Percentiles rank a stretch among this genome's conserved stretches.
phyloP scores from a whole-genome alignment of 2,329 filamentous ascomycete species.

The Didymella segeticola region DNA sequence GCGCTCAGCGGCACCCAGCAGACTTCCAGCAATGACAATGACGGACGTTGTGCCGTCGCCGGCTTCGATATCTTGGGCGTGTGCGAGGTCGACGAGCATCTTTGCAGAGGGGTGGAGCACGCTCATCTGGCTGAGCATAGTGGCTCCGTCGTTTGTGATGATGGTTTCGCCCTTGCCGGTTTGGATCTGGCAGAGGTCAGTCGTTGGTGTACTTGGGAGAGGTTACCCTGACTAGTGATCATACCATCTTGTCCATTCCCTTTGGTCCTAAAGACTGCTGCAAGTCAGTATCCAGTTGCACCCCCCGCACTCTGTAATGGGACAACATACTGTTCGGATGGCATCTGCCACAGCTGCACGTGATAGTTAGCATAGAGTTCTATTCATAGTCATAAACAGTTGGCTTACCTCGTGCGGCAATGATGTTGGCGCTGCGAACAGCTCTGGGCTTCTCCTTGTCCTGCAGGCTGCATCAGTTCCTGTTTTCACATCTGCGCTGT shows the following conservation, averaged over 20 bases:
- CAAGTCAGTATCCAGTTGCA: constrained; percentile 30
- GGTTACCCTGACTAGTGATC: constrained; percentile 41
- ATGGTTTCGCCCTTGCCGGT: constrained; percentile 96
- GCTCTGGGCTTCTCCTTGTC: constrained; percentile 99
- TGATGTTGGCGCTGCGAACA: constrained; percentile 94
- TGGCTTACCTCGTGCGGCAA: constrained; percentile 84
- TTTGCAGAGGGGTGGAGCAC: constrained; percentile 99
- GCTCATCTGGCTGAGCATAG: constrained; percentile 98
- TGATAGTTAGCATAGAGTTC: constrained; percentile 29
- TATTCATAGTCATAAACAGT: constrained; percentile 22
- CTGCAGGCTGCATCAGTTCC: constrained; percentile 55
- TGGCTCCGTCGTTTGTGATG: constrained; percentile 99
- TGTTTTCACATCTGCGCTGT: constrained; percentile 32
- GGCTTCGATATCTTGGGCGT: constrained; percentile 97
- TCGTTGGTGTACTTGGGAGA: not conserved
- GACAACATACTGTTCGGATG: constrained; percentile 76
- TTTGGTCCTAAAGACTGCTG: constrained; percentile 82
- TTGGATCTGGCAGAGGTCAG: constrained; percentile 66
- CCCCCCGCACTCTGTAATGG: constrained; percentile 28
- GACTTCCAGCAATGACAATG: constrained; percentile 94
- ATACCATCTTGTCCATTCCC: constrained; percentile 95
- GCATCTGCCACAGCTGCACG: constrained; percentile 88
- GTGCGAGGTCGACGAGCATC: constrained; percentile 97
- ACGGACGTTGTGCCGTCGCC: constrained; percentile 98
- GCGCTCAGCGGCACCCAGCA: constrained; percentile 91